Evolutionary conservation across 148 eudicot species (phyloP).

Genomic region (Rhododendron vialii): DNA sequence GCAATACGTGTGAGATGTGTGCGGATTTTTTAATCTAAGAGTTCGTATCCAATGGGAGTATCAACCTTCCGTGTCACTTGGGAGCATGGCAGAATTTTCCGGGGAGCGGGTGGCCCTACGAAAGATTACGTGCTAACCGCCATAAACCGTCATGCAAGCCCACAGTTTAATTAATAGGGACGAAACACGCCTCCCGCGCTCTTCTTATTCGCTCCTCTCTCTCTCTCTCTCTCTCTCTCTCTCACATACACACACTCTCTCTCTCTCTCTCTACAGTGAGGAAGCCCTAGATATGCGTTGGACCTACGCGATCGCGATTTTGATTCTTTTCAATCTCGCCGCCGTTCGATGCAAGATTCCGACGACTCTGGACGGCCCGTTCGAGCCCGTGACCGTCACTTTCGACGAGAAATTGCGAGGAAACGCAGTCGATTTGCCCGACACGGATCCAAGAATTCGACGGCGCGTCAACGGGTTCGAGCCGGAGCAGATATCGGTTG

Average conservation of each 20-base stretch:
- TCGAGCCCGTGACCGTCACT: conserved; percentile 65
- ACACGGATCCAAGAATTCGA: conserved; percentile 67
- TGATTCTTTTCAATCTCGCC: conserved; percentile 8
- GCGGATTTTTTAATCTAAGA: too few relatives aligned
- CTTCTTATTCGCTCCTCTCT: background rate
- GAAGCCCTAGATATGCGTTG: conserved; percentile 12
- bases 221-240: too few relatives aligned
- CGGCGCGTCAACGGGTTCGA: conserved; percentile 55
- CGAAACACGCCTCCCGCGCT: background rate
- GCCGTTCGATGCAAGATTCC: conserved; percentile 31
- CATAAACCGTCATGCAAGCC: background rate
- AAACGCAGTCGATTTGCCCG: conserved; percentile 75
- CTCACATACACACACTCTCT: too few relatives aligned
- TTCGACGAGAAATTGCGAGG: conserved; percentile 70
- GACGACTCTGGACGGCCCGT: conserved; percentile 89
- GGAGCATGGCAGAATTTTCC: too few relatives aligned
- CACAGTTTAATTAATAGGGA: background rate
- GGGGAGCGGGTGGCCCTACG: too few relatives aligned
- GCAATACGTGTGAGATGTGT: too few relatives aligned
- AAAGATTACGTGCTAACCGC: background rate
- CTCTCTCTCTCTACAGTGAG: background rate
- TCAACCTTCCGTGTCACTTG: too few relatives aligned
- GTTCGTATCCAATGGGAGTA: too few relatives aligned
- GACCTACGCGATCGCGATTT: background rate
- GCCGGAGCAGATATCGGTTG: conserved; percentile 84